These are phyloP conservation scores for Przewalskia tangutica DNA, from an alignment of 257 asterid genomes.

Conservation along the genomic window DNA sequence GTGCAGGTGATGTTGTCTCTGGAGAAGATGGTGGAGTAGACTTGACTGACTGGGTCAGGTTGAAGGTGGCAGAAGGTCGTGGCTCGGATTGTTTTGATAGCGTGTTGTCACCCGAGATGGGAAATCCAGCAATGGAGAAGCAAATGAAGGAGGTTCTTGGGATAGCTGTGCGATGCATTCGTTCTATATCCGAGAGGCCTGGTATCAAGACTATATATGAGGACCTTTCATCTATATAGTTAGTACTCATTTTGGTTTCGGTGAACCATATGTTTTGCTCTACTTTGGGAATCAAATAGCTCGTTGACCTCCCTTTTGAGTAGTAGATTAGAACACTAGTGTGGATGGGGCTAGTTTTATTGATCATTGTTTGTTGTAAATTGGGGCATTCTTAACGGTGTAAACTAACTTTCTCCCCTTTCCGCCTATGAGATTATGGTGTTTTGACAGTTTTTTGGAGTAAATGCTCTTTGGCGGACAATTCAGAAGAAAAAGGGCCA, in stretches of 20 bases:
- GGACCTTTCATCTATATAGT: slow-evolving; percentile 84
- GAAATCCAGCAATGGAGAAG: slow-evolving; percentile 57
- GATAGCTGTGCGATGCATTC: slow-evolving; percentile 75
- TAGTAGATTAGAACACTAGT: slow-evolving; percentile 33
- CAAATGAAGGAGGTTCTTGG: slow-evolving; percentile 90
- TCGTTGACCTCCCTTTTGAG: slow-evolving; percentile 64
- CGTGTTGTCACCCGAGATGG: slow-evolving; percentile 39
- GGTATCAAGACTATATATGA: slow-evolving; percentile 92
- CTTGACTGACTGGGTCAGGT: slow-evolving; percentile 84
- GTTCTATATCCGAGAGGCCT: slow-evolving; percentile 82
- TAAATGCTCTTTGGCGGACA: background rate
- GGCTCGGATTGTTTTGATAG: slow-evolving; percentile 83
- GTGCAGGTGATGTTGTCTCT: slow-evolving; percentile 96
- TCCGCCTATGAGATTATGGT: background rate
- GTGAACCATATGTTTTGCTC: background rate
- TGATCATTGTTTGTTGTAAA: slow-evolving; percentile 29
- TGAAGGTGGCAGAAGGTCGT: slow-evolving; percentile 75
- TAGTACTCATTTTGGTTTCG: background rate
- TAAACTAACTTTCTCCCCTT: background rate
- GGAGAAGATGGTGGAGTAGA: slow-evolving; percentile 91
- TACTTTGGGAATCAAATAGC: slow-evolving; percentile 67
- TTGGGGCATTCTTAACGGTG: slow-evolving; percentile 18
- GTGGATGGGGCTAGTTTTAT: slow-evolving; percentile 16
- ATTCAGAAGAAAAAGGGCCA: background rate
- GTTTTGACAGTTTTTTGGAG: background rate